Percentiles rank a stretch among this genome's conserved stretches.
phyloP scores from a whole-genome alignment of 257 asterid species.

The Echites panduratus region DNA sequence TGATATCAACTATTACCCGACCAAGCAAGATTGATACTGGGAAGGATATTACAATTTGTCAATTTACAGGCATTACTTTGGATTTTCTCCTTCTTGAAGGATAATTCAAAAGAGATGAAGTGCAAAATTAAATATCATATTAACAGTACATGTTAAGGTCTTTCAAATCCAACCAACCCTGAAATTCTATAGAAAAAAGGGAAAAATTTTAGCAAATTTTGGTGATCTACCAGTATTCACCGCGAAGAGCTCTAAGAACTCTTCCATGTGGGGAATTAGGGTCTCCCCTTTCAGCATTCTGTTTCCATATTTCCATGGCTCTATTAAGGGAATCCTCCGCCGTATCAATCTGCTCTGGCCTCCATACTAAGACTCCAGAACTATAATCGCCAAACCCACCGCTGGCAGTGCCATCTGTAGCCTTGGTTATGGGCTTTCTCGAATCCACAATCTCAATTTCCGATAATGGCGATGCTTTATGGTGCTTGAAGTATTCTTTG shows the following conservation, averaged over 20 bases:
- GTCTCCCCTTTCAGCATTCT: conserved; percentile 62
- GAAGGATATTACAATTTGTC: too few species aligned
- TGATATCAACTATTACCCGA: too few species aligned
- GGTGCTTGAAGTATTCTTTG: conserved; percentile 47
- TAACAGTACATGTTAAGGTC: background rate
- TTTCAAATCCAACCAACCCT: too few species aligned
- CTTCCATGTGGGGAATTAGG: conserved; percentile 88
- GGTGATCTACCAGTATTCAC: conserved; percentile 52
- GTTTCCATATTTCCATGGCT: conserved; percentile 50
- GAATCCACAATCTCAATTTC: conserved; percentile 59
- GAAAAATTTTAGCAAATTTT: background rate
- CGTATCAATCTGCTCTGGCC: conserved; percentile 72
- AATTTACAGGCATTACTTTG: too few species aligned
- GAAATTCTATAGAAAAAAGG: too few species aligned
- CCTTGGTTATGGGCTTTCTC: conserved; percentile 54
- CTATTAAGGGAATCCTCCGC: conserved; percentile 71
- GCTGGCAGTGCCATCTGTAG: conserved; percentile 43
- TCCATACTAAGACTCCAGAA: conserved; percentile 35
- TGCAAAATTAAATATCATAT: too few species aligned
- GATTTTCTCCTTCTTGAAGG: too few species aligned
- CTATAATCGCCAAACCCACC: conserved; percentile 19
- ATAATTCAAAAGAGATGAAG: too few species aligned
- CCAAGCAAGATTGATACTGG: too few species aligned
- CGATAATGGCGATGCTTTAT: conserved; percentile 67
- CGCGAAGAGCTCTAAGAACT: conserved; percentile 57